Evolutionary conservation across 2,329 filamentous ascomycete species (phyloP).

Genomic region (Huntiella savannae): DNA sequence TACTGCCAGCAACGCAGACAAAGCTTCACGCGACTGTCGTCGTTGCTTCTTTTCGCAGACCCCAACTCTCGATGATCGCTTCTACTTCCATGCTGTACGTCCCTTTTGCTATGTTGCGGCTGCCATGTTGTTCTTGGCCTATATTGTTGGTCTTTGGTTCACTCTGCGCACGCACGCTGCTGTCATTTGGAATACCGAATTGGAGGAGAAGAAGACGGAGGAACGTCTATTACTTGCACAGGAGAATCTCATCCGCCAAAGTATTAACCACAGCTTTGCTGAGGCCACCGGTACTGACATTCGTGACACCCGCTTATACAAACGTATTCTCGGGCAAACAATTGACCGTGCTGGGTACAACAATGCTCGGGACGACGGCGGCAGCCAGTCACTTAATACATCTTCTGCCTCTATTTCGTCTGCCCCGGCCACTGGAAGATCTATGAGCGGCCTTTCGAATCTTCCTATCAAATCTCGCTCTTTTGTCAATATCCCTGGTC

Average conservation of each 20-base stretch:
- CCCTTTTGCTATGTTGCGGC: slow-evolving; percentile 88
- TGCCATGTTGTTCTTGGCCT: slow-evolving; percentile 71
- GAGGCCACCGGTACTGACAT: slow-evolving; percentile 46
- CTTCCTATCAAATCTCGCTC: slow-evolving; percentile 31
- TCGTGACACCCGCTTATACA: slow-evolving; percentile 76
- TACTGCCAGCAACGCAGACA: slow-evolving; percentile 22
- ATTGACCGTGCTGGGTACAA: slow-evolving; percentile 61
- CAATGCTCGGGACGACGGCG: slow-evolving; percentile 25
- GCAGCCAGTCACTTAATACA: slow-evolving; percentile 21
- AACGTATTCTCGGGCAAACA: slow-evolving; percentile 79
- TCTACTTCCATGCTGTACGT: slow-evolving; percentile 76
- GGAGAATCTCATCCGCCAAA: slow-evolving; percentile 4
- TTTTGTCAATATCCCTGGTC: slow-evolving; percentile 40
- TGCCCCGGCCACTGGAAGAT: slow-evolving; percentile 12
- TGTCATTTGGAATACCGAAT: slow-evolving; percentile 84
- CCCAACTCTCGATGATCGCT: slow-evolving; percentile 66
- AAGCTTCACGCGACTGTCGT: slow-evolving; percentile 52
- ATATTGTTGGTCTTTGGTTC: slow-evolving; percentile 86
- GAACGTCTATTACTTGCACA: slow-evolving; percentile 20
- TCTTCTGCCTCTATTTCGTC: slow-evolving; percentile 21
- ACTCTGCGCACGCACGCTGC: slow-evolving; percentile 90
- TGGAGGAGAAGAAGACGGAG: slow-evolving; percentile 55
- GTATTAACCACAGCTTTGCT: slow-evolving; percentile 16
- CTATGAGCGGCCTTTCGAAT: slow-evolving; percentile 18
- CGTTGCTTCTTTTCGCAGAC: slow-evolving; percentile 87